These are phyloP conservation scores for Eucalyptus tenuipes DNA, from an alignment of 345 rosid genomes.

Conservation along the genomic window DNA sequence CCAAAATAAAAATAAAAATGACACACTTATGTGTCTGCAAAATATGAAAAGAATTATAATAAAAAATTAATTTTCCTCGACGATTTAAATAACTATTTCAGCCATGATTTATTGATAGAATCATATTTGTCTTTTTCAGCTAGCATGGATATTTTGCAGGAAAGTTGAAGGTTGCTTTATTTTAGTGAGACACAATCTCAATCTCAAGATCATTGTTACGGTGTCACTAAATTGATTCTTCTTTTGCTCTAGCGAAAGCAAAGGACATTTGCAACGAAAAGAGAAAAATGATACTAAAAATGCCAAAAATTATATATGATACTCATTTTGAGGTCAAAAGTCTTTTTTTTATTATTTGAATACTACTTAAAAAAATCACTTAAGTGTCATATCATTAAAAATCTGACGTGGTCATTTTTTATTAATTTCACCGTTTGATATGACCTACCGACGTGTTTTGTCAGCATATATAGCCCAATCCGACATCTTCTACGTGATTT, in stretches of 20 bases:
- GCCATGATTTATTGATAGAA: neutral
- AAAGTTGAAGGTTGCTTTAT: no score
- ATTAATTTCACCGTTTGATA: rapidly evolving
- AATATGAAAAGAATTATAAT: neutral
- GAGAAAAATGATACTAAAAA: rapidly evolving
- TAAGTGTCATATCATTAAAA: no score
- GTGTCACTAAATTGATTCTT: no score
- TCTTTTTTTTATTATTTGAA: no score
- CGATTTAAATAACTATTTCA: no score
- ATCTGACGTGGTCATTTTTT: rapidly evolving
- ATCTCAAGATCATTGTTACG: rapidly evolving
- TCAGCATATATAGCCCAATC: rapidly evolving
- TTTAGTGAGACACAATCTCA: neutral
- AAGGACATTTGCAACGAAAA: no score
- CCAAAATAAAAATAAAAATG: no score
- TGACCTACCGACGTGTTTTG: rapidly evolving
- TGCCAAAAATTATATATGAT: rapidly evolving
- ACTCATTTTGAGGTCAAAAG: rapidly evolving
- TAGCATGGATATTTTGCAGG: neutral
- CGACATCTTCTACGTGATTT: rapidly evolving
- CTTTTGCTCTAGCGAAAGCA: neutral
- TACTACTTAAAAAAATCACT: rapidly evolving
- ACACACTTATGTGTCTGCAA: neutral
- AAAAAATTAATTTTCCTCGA: neutral
- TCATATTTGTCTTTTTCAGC: neutral